A percentile compares a stretch with the other conserved stretches of the same genome.
Conservation (phyloP, 371 early-diverging fungal genomes). For the Batkoa obscura region DNA sequence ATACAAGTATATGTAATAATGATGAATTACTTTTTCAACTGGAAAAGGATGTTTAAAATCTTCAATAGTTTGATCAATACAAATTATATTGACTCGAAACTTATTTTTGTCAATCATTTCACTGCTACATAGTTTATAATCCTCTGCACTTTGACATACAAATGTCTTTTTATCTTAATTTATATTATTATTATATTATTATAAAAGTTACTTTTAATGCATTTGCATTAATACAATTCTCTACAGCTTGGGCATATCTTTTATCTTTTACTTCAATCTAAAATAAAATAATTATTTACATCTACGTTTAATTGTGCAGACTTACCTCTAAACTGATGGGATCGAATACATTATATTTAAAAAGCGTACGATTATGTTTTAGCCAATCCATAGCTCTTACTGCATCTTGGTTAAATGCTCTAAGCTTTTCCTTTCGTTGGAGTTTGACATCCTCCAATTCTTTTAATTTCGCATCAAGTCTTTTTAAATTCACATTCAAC, state of each 20-base stretch:
- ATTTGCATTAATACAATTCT: constrained; percentile 13
- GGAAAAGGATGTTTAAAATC: constrained; percentile 20
- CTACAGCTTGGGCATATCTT: constrained; percentile 38
- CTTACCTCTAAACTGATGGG: constrained; percentile 35
- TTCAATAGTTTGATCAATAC: constrained; percentile 10
- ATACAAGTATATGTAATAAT: too few relatives aligned
- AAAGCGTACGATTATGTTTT: constrained; percentile 30
- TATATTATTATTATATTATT: too few relatives aligned
- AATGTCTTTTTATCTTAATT: constrained; percentile 21
- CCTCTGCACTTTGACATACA: constrained; percentile 51
- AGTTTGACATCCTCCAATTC: constrained; percentile 31
- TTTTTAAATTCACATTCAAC: constrained; percentile 3
- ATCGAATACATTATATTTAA: constrained; percentile 46
- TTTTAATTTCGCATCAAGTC: constrained; percentile 11
- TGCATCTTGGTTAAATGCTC: constrained; percentile 22
- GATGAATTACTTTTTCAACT: constrained; percentile 13
- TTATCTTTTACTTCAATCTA: constrained; percentile 22
- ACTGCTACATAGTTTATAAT: constrained; percentile 44
- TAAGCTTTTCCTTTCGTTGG: constrained; percentile 22
- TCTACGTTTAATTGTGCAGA: too few relatives aligned
- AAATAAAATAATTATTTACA: too few relatives aligned
- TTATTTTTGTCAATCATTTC: constrained; percentile 32
- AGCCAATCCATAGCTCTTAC: constrained; percentile 40
- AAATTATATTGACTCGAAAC: constrained; percentile 38
- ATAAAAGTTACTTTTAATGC: constrained; percentile 12